phyloP scores from a whole-genome alignment of 2,329 filamentous ascomycete genomes.

The Davidsoniella virescens region DNA sequence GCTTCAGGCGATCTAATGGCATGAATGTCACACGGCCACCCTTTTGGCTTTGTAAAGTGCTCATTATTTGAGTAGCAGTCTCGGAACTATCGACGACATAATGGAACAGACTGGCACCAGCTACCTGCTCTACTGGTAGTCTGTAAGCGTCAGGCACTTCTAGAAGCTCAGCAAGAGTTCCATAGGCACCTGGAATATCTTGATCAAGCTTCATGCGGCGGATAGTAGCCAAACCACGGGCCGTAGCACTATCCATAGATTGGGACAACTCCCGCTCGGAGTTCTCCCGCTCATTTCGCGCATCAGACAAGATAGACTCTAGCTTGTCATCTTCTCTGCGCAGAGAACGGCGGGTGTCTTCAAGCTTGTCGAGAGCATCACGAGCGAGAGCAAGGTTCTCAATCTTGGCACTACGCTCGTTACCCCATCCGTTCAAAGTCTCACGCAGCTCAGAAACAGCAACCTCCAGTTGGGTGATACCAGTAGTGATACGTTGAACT shows the following conservation, averaged over 20 bases:
- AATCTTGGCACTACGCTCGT: slow-evolving; percentile 53
- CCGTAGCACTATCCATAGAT: slow-evolving; percentile 79
- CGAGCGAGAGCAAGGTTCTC: slow-evolving; percentile 63
- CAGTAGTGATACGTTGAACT: slow-evolving; percentile 51
- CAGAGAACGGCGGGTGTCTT: slow-evolving; percentile 74
- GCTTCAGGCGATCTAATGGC: slow-evolving; percentile 68
- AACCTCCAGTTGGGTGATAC: slow-evolving; percentile 55
- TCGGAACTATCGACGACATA: slow-evolving; percentile 87
- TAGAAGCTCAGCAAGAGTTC: slow-evolving; percentile 84
- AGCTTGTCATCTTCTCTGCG: slow-evolving; percentile 83
- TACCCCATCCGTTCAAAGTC: slow-evolving; percentile 63
- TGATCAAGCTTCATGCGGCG: slow-evolving; percentile 65
- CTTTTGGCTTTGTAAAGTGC: slow-evolving; percentile 60
- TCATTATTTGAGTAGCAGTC: slow-evolving; percentile 68
- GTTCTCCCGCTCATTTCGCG: slow-evolving; percentile 57
- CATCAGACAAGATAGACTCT: slow-evolving; percentile 58
- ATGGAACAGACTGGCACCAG: slow-evolving; percentile 84
- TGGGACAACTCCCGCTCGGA: slow-evolving; percentile 65
- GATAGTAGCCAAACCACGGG: slow-evolving; percentile 73
- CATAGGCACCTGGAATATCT: slow-evolving; percentile 74
- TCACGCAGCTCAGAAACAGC: slow-evolving; percentile 56
- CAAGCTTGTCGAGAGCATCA: slow-evolving; percentile 60
- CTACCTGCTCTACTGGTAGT: slow-evolving; percentile 81
- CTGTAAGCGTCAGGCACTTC: slow-evolving; percentile 73
- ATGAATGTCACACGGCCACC: slow-evolving; percentile 88